Conservation (phyloP, 805 yeast species). For the Pichia manshurica region DNA sequence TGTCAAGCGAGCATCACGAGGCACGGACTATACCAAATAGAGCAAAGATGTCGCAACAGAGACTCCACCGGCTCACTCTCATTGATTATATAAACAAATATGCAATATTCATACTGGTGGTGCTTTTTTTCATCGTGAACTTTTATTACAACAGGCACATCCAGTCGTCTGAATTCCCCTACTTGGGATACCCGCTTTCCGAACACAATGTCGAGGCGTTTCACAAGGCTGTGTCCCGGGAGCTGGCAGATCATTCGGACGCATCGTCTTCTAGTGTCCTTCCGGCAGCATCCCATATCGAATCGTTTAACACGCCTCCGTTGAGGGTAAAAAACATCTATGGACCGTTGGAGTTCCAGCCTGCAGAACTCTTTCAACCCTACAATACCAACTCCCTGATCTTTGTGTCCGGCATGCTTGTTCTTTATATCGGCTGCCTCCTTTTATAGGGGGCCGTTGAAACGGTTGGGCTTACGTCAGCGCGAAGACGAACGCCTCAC, state of each 20-base stretch:
- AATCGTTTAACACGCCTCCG: no score
- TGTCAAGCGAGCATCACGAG: no score
- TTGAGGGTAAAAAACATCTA: background rate
- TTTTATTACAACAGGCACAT: background rate
- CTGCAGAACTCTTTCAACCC: conserved; percentile 1
- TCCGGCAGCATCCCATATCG: no score
- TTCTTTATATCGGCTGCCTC: background rate
- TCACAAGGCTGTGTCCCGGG: background rate
- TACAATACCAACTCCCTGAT: conserved; percentile 5
- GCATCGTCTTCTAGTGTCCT: no score
- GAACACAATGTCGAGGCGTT: conserved; percentile 6
- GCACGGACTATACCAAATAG: no score
- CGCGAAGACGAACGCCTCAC: background rate
- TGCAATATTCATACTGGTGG: background rate
- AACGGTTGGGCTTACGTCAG: background rate
- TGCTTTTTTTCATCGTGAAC: background rate
- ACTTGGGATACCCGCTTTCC: conserved; percentile 6
- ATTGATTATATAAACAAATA: background rate
- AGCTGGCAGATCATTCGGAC: no score
- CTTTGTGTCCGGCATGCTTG: background rate
- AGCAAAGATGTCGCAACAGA: background rate
- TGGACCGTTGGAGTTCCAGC: conserved; percentile 9
- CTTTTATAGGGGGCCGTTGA: background rate
- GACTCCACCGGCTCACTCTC: background rate
- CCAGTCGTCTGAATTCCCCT: background rate